These are phyloP conservation scores for Didymella arachidicola DNA, from an alignment of 2,329 filamentous ascomycete species.

Conservation along the genomic window DNA sequence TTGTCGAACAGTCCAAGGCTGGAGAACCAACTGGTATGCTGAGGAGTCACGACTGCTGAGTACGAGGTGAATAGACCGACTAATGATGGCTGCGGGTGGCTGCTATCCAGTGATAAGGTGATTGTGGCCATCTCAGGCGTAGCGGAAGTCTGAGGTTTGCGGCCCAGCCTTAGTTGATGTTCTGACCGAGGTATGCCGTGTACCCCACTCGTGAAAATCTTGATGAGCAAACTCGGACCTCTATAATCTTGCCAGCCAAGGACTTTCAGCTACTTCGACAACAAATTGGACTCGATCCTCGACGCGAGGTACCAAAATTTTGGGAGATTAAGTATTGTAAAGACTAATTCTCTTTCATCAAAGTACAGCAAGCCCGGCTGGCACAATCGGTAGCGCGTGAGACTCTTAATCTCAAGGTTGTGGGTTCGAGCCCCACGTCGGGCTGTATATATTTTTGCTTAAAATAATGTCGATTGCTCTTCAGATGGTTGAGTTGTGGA, in stretches of 20 bases:
- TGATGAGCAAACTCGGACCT: not conserved
- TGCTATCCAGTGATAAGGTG: no score
- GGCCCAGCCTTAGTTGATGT: no score
- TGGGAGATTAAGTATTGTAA: not conserved
- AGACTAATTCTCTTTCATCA: not conserved
- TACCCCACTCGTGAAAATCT: not conserved
- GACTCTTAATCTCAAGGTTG: slow-evolving; percentile 2
- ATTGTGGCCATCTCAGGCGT: no score
- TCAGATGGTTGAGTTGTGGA: not conserved
- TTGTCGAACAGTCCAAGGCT: no score
- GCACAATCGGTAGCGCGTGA: slow-evolving; percentile 2
- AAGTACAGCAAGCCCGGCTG: not conserved
- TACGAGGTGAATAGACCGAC: no score
- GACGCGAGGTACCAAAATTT: not conserved
- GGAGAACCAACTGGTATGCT: no score
- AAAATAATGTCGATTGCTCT: not conserved
- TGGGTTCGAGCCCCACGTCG: slow-evolving; percentile 1
- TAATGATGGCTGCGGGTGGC: no score
- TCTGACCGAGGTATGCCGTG: not conserved
- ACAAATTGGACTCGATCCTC: no score
- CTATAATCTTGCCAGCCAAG: no score
- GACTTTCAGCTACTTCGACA: no score
- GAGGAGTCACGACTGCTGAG: no score
- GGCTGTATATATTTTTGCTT: not conserved
- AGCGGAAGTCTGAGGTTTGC: no score